Base-by-base conservation (phyloP, 352 stramenopile genomes). In the Phytophthora rubi region DNA sequence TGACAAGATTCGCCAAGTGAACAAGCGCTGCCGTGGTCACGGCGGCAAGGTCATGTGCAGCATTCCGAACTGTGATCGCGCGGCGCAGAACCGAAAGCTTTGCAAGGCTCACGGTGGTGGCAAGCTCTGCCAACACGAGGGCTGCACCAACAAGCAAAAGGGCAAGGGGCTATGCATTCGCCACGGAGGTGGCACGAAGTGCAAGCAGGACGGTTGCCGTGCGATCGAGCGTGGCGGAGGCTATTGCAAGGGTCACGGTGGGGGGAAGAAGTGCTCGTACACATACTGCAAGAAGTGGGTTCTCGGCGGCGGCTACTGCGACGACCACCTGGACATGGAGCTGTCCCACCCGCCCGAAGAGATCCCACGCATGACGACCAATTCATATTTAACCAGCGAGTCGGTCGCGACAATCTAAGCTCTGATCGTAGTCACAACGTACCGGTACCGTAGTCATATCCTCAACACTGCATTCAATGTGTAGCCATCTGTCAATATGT, bases 91-190 rank as follows among this genome's bases (percentile, higher is more conserved):
- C 65, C 89, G 86, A 44, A 90, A 92, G 48, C 74, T 94, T 1
- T 96, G 89, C 68, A 96, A 96, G 62, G 83, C 84, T 8, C 89
- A 96, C 48, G 89, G 89, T 21, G 89, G 89, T n/a, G 73, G 70
- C 23, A 92, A 90, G 73, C 71, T 84, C 16, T 96, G 89, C 49
- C 70, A 85, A 53, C 63, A 83, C 32, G 87, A 93, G 16, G 89
- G 89, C 28, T 96, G 89, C 47, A 81, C 73, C 2, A 96, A 95
- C 70, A 93, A 90, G 82, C 82, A 93, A 53, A 94, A 95, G 70
- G 88, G 85, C n/a, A 86, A 87, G 42, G 89, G 89, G 3, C 85
- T 88, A 35, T 96, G 89, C 59, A 95, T 95, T 68, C 87, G 87
- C 53, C 89, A 96, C 49, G 89, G 89, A 2, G 89, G 89, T 2